Base-by-base conservation (phyloP, 495 filamentous ascomycete species). In the Massariosphaeria phaeospora region DNA sequence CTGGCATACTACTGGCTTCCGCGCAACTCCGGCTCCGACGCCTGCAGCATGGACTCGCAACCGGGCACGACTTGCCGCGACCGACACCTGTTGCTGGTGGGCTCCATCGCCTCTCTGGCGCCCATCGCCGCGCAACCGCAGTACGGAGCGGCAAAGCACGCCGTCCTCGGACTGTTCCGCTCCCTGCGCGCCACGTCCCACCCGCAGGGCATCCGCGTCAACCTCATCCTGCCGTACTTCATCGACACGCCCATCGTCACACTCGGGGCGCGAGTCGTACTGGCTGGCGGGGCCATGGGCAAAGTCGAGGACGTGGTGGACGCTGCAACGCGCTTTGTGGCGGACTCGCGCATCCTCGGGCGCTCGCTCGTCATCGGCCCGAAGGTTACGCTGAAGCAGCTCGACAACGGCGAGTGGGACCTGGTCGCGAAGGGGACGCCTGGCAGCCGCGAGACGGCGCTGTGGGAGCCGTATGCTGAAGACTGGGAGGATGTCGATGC, bases 201-300 rank as follows among this genome's bases (percentile, higher is more conserved):
- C 54, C 35, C 60, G 21, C 52, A 68, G 24, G 79, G 78, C 1
- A 66, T 87, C 6, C 67, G 84, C 20, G 67, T 82, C 40, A 87
- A 85, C 52, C 63, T 83, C 35, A 48, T 87, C 12, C 74, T 70
- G 49, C 84, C 84, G 3, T 87, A 86, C 58, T 86, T 83, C 58
- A 79, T 86, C 39, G 76, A 83, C 43, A 86, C 84, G 13, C 78
- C 80, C 2, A 68, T 87, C 17, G 34, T 69, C 6, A 48, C 67
- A 2, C 18, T 59, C 6, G 31, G 38, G 0, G 79, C 57, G 7
- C 62, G 76, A 33, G 44, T 71, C 9, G 8, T 83, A 9, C 66
- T 86, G 2, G 77, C 81, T 1, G 84, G 84, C 12, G 69, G 69
- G 0, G 72, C 67, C 10, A 66, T 73, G 52, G 80, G 73, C 2